Conservation (phyloP, 306 rosid species). For the Astragalus membranaceus region DNA sequence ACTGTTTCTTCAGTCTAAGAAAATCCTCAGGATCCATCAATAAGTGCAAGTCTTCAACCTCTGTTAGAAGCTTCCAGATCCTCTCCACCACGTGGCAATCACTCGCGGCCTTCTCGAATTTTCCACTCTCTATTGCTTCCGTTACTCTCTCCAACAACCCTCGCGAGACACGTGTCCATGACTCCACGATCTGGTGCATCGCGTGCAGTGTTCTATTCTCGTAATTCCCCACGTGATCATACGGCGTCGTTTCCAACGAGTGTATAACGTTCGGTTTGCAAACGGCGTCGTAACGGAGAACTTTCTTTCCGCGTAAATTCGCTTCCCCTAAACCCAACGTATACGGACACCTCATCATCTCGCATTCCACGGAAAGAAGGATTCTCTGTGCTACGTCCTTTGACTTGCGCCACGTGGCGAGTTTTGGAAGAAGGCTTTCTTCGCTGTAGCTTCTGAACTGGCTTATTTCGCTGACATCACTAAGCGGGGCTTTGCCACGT, state of each 20-base stretch:
- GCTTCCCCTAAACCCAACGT: slow-evolving; percentile 77
- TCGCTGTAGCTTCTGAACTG: slow-evolving; percentile 54
- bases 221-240: slow-evolving; percentile 35
- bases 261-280: slow-evolving; percentile 64
- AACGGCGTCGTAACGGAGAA: slow-evolving; percentile 69
- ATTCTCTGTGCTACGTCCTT: slow-evolving; percentile 50
- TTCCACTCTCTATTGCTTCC: slow-evolving; percentile 28
- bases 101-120: slow-evolving; percentile 47
- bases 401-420: slow-evolving; percentile 71
- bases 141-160: slow-evolving; percentile 39
- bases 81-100: slow-evolving; percentile 59
- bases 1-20: slow-evolving; percentile 51
- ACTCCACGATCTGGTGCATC: slow-evolving; percentile 72
- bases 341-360: slow-evolving; percentile 66
- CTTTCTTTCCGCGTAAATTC: slow-evolving; percentile 55
- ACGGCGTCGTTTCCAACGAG: slow-evolving; percentile 40
- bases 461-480: slow-evolving; percentile 21
- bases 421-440: slow-evolving; percentile 60
- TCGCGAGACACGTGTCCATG: slow-evolving; percentile 46
- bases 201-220: slow-evolving; percentile 74
- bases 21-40: slow-evolving; percentile 89
- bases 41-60: slow-evolving; percentile 63
- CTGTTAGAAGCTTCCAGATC: slow-evolving; percentile 72
- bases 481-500: slow-evolving; percentile 55
- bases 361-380: slow-evolving; percentile 49